Percentiles rank a stretch among this genome's conserved stretches.
These are phyloP conservation scores for Pulveroboletus sp. DNA, from an alignment of 768 basidiomycete species.

Conservation along the genomic window DNA sequence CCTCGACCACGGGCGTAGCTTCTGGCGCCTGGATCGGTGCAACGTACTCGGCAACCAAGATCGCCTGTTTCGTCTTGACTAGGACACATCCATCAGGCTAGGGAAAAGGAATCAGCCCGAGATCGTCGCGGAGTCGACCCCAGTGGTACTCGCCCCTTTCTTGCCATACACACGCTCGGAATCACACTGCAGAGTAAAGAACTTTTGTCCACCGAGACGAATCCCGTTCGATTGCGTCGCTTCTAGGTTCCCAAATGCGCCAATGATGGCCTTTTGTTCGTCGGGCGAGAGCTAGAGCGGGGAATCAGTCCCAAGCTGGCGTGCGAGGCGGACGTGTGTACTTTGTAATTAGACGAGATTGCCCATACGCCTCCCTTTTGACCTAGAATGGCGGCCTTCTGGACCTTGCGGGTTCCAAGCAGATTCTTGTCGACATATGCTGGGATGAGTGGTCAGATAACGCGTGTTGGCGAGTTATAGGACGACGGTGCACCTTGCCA, in stretches of 20 bases:
- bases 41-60: slow-evolving; percentile 73
- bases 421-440: slow-evolving; percentile 82
- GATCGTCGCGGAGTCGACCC: not conserved
- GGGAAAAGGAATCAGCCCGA: not conserved
- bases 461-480: not conserved
- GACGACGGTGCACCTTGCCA: slow-evolving; percentile 61
- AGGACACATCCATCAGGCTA: slow-evolving; percentile 71
- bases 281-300: slow-evolving; percentile 14
- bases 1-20: slow-evolving; percentile 58
- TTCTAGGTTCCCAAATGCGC: slow-evolving; percentile 41
- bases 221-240: slow-evolving; percentile 54
- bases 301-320: not conserved
- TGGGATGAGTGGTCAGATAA: slow-evolving; percentile 41
- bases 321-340: not conserved
- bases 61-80: slow-evolving; percentile 80
- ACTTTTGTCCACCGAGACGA: slow-evolving; percentile 66
- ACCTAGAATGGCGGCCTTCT: slow-evolving; percentile 55
- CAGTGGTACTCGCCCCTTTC: slow-evolving; percentile 54
- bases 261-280: slow-evolving; percentile 25
- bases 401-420: slow-evolving; percentile 64
- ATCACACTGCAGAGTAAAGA: slow-evolving; percentile 53
- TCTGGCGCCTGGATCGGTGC: slow-evolving; percentile 64
- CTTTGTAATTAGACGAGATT: slow-evolving; percentile 17
- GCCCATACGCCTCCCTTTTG: slow-evolving; percentile 29
- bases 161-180: slow-evolving; percentile 64